Conservation (phyloP, 108 stramenopile species). For the Cyclotella baltica region DNA sequence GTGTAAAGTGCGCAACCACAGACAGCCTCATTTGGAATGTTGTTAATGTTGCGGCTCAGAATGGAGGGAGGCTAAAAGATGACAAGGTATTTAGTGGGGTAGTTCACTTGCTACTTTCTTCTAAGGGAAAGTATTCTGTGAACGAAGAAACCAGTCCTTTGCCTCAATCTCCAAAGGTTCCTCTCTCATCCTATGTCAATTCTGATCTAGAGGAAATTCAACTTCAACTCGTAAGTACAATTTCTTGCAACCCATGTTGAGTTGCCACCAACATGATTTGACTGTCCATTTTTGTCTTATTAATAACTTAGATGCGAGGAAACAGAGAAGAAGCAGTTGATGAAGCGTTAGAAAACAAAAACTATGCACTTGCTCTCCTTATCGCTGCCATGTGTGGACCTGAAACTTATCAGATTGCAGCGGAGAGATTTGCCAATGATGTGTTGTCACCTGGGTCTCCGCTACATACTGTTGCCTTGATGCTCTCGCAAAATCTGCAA, state of each 20-base stretch:
- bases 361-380: constrained; percentile 81
- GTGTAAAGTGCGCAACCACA: constrained; percentile 38
- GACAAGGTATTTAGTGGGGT: constrained; percentile 76
- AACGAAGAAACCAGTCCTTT: constrained; percentile 6
- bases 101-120: constrained; percentile 66
- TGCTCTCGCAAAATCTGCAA: constrained; percentile 71
- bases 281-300: neutral
- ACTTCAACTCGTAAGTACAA: constrained; percentile 6
- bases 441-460: constrained; percentile 67
- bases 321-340: constrained; percentile 74
- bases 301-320: constrained; percentile 56
- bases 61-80: constrained; percentile 66
- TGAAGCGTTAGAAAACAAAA: constrained; percentile 61
- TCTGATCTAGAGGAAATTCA: constrained; percentile 23
- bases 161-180: constrained; percentile 3
- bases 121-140: neutral
- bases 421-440: constrained; percentile 65
- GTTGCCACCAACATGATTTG: neutral
- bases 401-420: constrained; percentile 66
- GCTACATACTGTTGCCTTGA: constrained; percentile 70
- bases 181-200: constrained; percentile 10
- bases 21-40: constrained; percentile 75
- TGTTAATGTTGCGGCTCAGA: constrained; percentile 70
- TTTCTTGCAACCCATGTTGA: neutral
- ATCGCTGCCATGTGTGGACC: constrained; percentile 76